Base-by-base conservation (phyloP, 164 flowering plant species). In the Litsea cubeba region DNA sequence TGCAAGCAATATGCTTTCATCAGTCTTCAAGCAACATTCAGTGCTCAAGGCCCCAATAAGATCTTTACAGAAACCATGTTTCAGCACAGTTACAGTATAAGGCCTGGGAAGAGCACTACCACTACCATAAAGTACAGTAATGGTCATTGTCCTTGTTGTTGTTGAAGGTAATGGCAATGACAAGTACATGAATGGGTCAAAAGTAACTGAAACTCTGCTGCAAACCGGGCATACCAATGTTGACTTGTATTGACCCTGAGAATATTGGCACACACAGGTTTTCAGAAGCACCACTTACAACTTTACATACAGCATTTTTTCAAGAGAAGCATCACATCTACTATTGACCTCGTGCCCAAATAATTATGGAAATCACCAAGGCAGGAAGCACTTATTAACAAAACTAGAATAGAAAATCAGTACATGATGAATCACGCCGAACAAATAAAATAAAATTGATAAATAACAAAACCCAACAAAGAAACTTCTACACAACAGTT, bases 171-270 rank as follows among this genome's bases (percentile, higher is more conserved):
- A 25, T 66, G 69, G 69, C 69, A 66, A 20, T 66, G 69, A 26
- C 69, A 66, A 82, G 78, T 93, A 93, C 98, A 93, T 95, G 78
- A 93, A 93, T 57, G 97, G 98, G 71, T 95, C 97, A 81, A 95
- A 95, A 65, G 98, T 93, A 50, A 92, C 90, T 30, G 98, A 95
- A 70, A 95, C 85, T 79, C 91, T 93, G 77, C 83, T 78, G 79
- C 98, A 95, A 74, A 63, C 81, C 40, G 98, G 95, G 82, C 98
- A 95, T 69, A 91, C 90, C 82, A 95, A 79, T 30, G 98, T 95
- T 12, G 97, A 95, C 72, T 93, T 95, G 63, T 90, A 95, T 85
- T 95, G 98, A 74, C 98, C 98, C 98, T 94, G 89, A 71, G 46
- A 65, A 77, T 62, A 73, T 71, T 62, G 50, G 15, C 62, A 64